Conservation (phyloP, 805 yeast species). For the Kurtzmaniella fragi region DNA sequence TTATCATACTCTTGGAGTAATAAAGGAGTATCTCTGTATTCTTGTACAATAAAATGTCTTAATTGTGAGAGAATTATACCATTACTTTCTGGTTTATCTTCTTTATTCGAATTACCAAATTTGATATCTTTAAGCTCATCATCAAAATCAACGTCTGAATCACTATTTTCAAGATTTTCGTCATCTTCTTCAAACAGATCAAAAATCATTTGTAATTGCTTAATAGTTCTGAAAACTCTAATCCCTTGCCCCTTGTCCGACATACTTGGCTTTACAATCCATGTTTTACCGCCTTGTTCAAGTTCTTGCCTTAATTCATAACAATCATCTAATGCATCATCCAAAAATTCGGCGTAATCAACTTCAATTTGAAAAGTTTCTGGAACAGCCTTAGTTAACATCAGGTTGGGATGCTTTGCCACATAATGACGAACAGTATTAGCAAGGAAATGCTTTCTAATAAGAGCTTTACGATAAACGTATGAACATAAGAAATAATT, state of each 20-base stretch:
- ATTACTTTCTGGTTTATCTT: constrained; percentile 29
- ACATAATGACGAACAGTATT: constrained; percentile 71
- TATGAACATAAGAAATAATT: constrained; percentile 72
- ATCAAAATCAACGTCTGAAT: background rate
- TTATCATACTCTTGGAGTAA: constrained; percentile 53
- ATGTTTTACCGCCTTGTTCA: constrained; percentile 54
- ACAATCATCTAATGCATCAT: constrained; percentile 88
- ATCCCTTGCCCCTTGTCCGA: constrained; percentile 97
- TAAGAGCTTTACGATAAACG: constrained; percentile 83
- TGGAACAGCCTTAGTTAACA: constrained; percentile 60
- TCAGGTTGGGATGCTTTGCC: constrained; percentile 70
- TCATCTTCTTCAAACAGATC: constrained; percentile 79
- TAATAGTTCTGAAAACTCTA: constrained; percentile 69
- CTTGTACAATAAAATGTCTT: constrained; percentile 88
- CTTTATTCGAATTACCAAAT: background rate
- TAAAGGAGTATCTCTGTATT: constrained; percentile 67
- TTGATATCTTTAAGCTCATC: background rate
- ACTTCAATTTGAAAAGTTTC: constrained; percentile 77
- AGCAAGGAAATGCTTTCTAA: constrained; percentile 85
- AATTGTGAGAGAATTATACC: constrained; percentile 82
- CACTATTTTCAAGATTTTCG: constrained; percentile 18
- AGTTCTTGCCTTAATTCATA: constrained; percentile 83
- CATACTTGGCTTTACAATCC: constrained; percentile 96
- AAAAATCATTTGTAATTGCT: constrained; percentile 77
- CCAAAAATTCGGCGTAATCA: constrained; percentile 93